Percentiles rank a stretch among this genome's conserved stretches.
Evolutionary conservation across 1,139 yeast genomes (phyloP).

Genomic region (Candida buenavistaensis): DNA sequence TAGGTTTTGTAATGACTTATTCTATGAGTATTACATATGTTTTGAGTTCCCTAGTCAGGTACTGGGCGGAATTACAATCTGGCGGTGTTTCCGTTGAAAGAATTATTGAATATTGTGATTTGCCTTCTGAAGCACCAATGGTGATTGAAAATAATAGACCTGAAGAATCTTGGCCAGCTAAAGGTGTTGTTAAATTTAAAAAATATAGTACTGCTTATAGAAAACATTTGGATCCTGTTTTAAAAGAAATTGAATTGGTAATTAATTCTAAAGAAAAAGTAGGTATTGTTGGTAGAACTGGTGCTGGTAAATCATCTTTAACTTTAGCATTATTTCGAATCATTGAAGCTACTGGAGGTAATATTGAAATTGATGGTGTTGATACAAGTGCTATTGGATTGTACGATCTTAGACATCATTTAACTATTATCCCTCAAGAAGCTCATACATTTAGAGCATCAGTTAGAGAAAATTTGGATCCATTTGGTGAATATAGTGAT

Average conservation of each 20-base stretch:
- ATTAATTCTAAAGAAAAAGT: conserved; percentile 32
- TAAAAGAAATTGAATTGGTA: conserved; percentile 24
- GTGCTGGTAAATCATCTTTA: conserved; percentile 38
- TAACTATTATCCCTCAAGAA: conserved; percentile 71
- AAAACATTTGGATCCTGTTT: conserved; percentile 33
- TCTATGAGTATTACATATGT: conserved; percentile 28
- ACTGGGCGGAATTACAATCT: conserved; percentile 34
- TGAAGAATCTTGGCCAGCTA: conserved; percentile 26
- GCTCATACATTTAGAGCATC: conserved; percentile 70
- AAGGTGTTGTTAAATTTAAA: conserved; percentile 28
- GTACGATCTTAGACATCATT: conserved; percentile 51
- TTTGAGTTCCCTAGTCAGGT: conserved; percentile 28
- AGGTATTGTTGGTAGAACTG: conserved; percentile 40
- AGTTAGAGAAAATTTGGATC: conserved; percentile 61
- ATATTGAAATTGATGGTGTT: conserved; percentile 46
- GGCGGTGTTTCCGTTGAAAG: conserved; percentile 34
- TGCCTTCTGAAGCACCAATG: conserved; percentile 28
- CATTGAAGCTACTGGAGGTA: conserved; percentile 30
- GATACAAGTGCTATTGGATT: conserved; percentile 50
- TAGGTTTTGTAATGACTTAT: conserved; percentile 36
- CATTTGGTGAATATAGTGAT: conserved; percentile 50
- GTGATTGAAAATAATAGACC: conserved; percentile 26
- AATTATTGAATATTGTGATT: conserved; percentile 31
- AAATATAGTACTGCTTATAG: conserved; percentile 33
- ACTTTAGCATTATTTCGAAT: conserved; percentile 35